Base-by-base conservation (phyloP, 768 basidiomycete species). In the Lactarius evosmus region DNA sequence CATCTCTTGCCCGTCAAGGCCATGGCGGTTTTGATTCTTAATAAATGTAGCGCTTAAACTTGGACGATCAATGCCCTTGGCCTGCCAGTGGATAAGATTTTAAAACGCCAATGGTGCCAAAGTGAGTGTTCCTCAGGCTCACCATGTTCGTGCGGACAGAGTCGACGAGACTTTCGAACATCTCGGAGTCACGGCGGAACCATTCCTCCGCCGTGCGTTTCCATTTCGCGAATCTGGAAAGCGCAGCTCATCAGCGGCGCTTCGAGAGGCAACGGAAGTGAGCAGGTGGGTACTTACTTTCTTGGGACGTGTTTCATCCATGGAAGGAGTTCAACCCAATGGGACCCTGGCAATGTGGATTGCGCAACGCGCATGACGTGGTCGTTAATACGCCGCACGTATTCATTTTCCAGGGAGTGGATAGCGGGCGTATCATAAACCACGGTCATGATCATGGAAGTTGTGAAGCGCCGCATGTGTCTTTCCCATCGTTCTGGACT, bases 271-370 rank as follows among this genome's bases (percentile, higher is more conserved):
- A 36, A 27, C 12, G 38, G 19, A 49, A 17, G 7, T 11, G 29
- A 46, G 62, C 30, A 7, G 12, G 32, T 19, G 6, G 12, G 14
- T 36, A 33, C 62, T 12, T 36, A 66, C 64, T 40, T 61, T 59
- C 66, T 66, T n/a, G 66, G 64, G 7, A 67, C 46, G 38, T 61
- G 51, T 33, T 61, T 66, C 63, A 67, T 66, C 66, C 66, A 67
- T 11, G 65, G 66, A 17, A 67, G 46, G 33, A 67, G 58, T 17
- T 67, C 64, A 25, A 66, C 64, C 64, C 49, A 57, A 58, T 67
- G 58, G 33, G 64, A 56, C 19, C 64, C 64, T 9, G 66, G 66
- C 17, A 61, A 38, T 4, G 51, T 50, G 29, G 64, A 56, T 22
- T 38, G 16, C 1, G 64, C 59, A 32, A 67, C 65, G n/a, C 66